phyloP scores from a whole-genome alignment of 2,329 filamentous ascomycete genomes.

The Fusarium ambrosium region DNA sequence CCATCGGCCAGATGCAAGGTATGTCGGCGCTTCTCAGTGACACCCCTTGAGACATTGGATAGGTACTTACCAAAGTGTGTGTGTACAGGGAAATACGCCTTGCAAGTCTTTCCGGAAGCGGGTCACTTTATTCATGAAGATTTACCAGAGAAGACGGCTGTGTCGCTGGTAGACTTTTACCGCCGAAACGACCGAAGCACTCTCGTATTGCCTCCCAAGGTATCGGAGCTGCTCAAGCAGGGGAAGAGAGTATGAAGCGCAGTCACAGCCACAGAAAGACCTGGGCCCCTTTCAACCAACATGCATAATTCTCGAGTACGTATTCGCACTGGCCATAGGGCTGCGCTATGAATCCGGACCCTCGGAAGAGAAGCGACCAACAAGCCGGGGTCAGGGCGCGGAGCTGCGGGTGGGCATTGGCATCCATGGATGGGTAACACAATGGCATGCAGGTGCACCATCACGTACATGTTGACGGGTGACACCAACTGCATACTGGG shows the following conservation, averaged over 20 bases:
- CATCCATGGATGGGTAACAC: conserved; percentile 16
- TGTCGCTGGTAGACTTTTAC: conserved; percentile 90
- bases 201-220: conserved; percentile 91
- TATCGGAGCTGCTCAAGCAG: conserved; percentile 77
- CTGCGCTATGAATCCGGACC: conserved; percentile 8
- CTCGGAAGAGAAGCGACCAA: conserved; percentile 6
- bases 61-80: conserved; percentile 24
- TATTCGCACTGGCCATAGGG: conserved; percentile 20
- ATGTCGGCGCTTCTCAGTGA: conserved; percentile 37
- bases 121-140: conserved; percentile 99
- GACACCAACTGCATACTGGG: not conserved
- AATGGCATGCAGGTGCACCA: conserved; percentile 13
- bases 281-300: not conserved
- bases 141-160: conserved; percentile 88
- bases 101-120: conserved; percentile 94
- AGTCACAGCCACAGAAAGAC: not conserved
- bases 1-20: conserved; percentile 98
- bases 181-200: conserved; percentile 88
- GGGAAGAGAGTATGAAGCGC: conserved; percentile 68
- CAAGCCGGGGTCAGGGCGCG: conserved; percentile 10
- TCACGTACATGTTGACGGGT: not conserved
- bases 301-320: not conserved
- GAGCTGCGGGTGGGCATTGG: conserved; percentile 11
- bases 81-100: conserved; percentile 84
- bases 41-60: not conserved